Evolutionary conservation across 805 yeast genomes (phyloP).

Genomic region (Lipomyces spencermartinsiae): DNA sequence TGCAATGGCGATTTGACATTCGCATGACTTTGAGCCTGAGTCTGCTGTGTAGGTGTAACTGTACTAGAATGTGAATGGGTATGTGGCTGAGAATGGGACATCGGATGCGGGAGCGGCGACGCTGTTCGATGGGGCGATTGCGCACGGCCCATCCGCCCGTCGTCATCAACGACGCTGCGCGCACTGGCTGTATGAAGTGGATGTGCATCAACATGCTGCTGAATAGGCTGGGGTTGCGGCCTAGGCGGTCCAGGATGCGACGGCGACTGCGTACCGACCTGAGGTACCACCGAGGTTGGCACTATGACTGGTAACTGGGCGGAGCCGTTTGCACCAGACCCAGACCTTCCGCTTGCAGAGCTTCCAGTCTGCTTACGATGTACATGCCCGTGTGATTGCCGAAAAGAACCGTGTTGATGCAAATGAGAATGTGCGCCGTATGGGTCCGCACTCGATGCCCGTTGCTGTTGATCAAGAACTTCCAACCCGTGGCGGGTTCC

Average conservation of each 20-base stretch:
- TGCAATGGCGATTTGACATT: slow-evolving; percentile 28
- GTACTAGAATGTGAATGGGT: slow-evolving; percentile 10
- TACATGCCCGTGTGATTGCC: neutral
- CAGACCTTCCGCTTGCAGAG: slow-evolving; percentile 5
- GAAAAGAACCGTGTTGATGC: slow-evolving; percentile 1
- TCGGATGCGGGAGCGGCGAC: neutral
- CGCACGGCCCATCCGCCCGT: slow-evolving; percentile 8
- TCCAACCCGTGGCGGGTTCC: slow-evolving; percentile 8
- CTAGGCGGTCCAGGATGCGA: slow-evolving; percentile 6
- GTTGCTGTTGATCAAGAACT: neutral
- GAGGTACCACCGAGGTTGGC: slow-evolving; percentile 1
- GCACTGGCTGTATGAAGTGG: neutral
- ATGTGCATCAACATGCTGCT: slow-evolving; percentile 7
- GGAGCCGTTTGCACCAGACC: neutral
- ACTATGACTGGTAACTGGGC: neutral
- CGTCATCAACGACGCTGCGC: slow-evolving; percentile 5
- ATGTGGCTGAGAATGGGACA: neutral
- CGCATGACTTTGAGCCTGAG: slow-evolving; percentile 2
- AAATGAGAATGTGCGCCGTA: slow-evolving; percentile 1
- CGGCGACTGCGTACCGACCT: neutral
- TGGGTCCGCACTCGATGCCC: slow-evolving; percentile 5
- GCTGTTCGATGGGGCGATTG: slow-evolving; percentile 22
- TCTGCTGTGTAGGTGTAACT: neutral
- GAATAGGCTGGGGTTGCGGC: slow-evolving; percentile 16
- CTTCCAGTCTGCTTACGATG: neutral